A percentile compares a stretch with the other conserved stretches of the same genome.
Evolutionary conservation across 768 basidiomycete genomes (phyloP).

Genomic region (Tephrocybe sp.): DNA sequence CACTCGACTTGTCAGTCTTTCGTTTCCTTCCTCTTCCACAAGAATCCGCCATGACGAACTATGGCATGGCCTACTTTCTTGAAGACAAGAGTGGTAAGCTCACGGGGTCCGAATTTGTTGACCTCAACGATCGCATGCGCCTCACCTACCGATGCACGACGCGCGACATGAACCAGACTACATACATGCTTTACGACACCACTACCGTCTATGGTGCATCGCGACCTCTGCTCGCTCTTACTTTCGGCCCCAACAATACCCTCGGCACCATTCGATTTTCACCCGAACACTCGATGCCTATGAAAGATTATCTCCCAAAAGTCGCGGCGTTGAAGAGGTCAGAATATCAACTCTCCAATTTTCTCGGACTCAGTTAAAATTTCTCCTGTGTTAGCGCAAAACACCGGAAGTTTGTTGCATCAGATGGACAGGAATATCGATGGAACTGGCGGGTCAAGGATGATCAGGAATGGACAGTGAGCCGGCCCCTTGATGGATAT

Average conservation of each 20-base stretch:
- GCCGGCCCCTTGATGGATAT: slow-evolving; percentile 22
- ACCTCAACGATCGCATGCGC: slow-evolving; percentile 61
- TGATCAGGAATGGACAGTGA: slow-evolving; percentile 67
- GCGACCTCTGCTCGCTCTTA: slow-evolving; percentile 45
- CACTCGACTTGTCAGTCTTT: neutral
- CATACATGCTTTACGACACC: slow-evolving; percentile 55
- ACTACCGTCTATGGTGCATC: slow-evolving; percentile 26
- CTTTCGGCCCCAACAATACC: slow-evolving; percentile 48
- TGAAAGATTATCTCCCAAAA: slow-evolving; percentile 55
- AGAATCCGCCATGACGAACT: slow-evolving; percentile 39
- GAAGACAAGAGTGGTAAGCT: slow-evolving; percentile 61
- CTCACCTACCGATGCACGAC: slow-evolving; percentile 50
- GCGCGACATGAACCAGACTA: slow-evolving; percentile 37
- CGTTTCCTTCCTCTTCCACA: neutral
- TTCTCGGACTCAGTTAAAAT: neutral
- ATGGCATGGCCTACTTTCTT: slow-evolving; percentile 61
- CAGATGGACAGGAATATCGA: slow-evolving; percentile 60
- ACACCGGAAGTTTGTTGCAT: slow-evolving; percentile 53
- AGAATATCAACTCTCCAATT: slow-evolving; percentile 10
- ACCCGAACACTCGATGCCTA: slow-evolving; percentile 34
- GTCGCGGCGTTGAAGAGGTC: slow-evolving; percentile 43
- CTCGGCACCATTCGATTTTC: slow-evolving; percentile 54
- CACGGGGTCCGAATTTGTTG: slow-evolving; percentile 57
- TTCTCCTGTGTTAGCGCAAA: slow-evolving; percentile 31
- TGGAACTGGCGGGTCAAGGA: slow-evolving; percentile 52